Base-by-base conservation (phyloP, 306 rosid genomes). In the Dryas octopetala region DNA sequence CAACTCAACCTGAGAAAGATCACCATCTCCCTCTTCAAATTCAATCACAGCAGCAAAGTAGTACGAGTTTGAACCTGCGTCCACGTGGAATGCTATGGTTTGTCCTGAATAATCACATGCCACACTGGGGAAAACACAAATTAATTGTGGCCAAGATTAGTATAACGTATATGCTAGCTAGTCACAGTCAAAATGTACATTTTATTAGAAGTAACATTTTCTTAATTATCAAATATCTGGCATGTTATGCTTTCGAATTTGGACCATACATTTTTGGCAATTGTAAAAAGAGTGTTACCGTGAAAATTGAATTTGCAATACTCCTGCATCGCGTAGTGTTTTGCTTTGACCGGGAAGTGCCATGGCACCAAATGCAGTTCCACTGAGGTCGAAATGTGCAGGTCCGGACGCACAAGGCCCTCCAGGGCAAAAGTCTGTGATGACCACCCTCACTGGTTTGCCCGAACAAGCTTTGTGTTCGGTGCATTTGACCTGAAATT, bases 321-420 rank as follows among this genome's bases (percentile, higher is more conserved):
- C 73, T 49, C 84, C 86, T 0, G 84, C 76, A 62, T 68, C 57
- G 5, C 89, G 86, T 4, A 85, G 86, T 51, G 68, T 51, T 19
- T 76, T 59, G 11, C 41, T 80, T 70, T 70, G 72, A 11, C 84
- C 80, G 5, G 76, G 68, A 58, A 59, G 46, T 7, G 89, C 86
- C 89, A 85, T 82, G 75, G 86, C 84, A 46, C 89, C 86, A n/a
- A 85, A 79, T 4, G 89, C 83, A 44, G 89, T 82, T 16, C 89
- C 89, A 2, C 89, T 85, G 5, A 85, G 80, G 32, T 85, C 89
- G 6, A 85, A 85, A 47, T 85, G 89, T 55, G 84, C 84, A 9
- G 86, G 5, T 2, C 46, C 84, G 0, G 78, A 52, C 0, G 41
- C 74, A 51, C 84, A 76, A 9, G 66, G 71, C 1, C 79, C 79